Conservation (phyloP, 192 early-diverging fungal genomes). For the Obelidium mucronatum region DNA sequence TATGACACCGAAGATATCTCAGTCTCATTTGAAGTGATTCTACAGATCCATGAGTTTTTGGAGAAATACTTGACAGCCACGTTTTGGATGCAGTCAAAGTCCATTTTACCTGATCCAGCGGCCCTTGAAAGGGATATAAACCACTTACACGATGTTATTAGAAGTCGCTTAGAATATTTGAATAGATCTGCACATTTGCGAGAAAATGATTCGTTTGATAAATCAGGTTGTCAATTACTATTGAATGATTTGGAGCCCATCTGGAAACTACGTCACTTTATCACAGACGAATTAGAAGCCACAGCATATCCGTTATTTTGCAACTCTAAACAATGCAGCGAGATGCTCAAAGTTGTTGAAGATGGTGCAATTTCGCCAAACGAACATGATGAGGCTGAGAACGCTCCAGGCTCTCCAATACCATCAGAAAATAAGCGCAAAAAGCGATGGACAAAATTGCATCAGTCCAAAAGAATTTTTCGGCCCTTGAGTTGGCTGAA, state of each 20-base stretch:
- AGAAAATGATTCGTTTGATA: background rate
- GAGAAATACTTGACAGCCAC: background rate
- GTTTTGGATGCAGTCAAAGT: background rate
- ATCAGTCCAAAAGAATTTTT: conserved; percentile 17
- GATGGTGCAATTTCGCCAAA: background rate
- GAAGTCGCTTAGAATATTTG: background rate
- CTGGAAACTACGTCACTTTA: conserved; percentile 11
- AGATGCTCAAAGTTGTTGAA: background rate
- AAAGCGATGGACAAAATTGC: background rate
- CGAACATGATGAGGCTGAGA: background rate
- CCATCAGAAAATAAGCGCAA: background rate
- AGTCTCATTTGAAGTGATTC: background rate
- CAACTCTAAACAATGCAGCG: background rate
- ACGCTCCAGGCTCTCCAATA: background rate
- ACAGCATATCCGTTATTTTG: background rate
- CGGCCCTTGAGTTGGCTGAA: conserved; percentile 5
- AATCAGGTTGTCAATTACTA: background rate
- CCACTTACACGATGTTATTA: background rate
- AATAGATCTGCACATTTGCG: background rate
- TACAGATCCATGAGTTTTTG: background rate
- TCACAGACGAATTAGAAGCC: conserved; percentile 15
- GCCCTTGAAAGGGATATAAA: background rate
- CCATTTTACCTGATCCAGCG: background rate
- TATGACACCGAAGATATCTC: conserved; percentile 26
- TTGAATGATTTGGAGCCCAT: conserved; percentile 31